Percentiles rank a stretch among this genome's conserved stretches.
These are phyloP conservation scores for Ceratobasidium sp. DNA, from an alignment of 1,284 basidiomycete species.

Conservation along the genomic window DNA sequence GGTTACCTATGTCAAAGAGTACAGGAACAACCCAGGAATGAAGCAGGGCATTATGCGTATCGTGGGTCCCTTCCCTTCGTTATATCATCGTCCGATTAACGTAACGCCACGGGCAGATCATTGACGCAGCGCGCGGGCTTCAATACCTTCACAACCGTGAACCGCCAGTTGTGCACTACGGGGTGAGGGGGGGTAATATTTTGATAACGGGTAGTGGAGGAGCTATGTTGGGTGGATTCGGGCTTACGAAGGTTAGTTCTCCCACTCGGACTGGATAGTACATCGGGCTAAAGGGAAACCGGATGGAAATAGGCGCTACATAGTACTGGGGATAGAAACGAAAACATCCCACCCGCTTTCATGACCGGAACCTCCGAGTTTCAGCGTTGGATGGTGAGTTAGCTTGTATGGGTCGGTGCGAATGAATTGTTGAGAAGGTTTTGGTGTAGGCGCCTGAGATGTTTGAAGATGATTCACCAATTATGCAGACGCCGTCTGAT, in stretches of 20 bases:
- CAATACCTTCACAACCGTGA: conserved; percentile 15
- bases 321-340: too few relatives aligned
- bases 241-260: background rate
- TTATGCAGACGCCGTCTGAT: conserved; percentile 15
- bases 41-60: conserved; percentile 14
- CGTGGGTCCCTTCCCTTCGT: background rate
- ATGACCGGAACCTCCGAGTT: background rate
- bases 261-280: background rate
- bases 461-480: background rate
- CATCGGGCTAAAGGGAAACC: background rate
- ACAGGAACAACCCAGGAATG: conserved; percentile 9
- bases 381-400: conserved; percentile 14
- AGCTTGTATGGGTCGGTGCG: too few relatives aligned
- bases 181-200: background rate
- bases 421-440: too few relatives aligned
- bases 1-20: conserved; percentile 13
- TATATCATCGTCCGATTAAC: background rate
- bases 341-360: background rate
- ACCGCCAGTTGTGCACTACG: background rate
- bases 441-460: conserved; percentile 23
- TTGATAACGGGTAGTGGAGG: conserved; percentile 3
- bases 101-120: background rate
- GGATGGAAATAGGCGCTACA: background rate
- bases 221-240: conserved; percentile 6
- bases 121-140: conserved; percentile 9